phyloP scores from a whole-genome alignment of 306 rosid species.

The Prunus armeniaca region DNA sequence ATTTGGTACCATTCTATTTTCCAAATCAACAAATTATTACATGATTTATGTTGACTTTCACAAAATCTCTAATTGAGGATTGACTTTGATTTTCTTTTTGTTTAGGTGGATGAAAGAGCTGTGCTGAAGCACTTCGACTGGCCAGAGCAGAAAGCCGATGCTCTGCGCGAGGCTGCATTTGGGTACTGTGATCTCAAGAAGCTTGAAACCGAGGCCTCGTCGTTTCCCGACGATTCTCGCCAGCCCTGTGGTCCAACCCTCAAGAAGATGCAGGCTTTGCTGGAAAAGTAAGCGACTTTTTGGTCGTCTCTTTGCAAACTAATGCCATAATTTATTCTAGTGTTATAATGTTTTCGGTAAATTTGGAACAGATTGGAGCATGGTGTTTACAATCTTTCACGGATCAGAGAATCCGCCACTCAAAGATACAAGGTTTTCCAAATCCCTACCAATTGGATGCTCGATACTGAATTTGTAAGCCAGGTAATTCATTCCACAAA shows the following conservation, averaged over 20 bases:
- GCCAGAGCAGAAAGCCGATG: conserved; percentile 98
- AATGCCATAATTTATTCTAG: neutral
- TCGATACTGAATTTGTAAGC: conserved; percentile 65
- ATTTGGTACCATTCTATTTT: conserved; percentile 51
- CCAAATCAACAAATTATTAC: neutral
- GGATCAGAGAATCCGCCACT: conserved; percentile 86
- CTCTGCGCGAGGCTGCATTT: conserved; percentile 94
- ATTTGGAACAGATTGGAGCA: conserved; percentile 76
- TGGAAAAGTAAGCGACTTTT: conserved; percentile 60
- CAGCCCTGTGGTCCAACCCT: conserved; percentile 83
- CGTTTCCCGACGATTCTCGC: conserved; percentile 72
- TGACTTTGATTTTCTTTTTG: neutral
- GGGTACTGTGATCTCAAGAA: conserved; percentile 90
- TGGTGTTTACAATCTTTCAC: conserved; percentile 75
- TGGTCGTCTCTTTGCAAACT: neutral
- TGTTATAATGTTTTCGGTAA: neutral
- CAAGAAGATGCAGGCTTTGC: conserved; percentile 89
- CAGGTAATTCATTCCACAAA: conserved; percentile 57
- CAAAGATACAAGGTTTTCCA: conserved; percentile 69
- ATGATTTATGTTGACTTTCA: too few relatives aligned
- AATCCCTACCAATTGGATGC: conserved; percentile 97
- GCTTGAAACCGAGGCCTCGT: conserved; percentile 76
- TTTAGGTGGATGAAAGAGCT: conserved; percentile 96
- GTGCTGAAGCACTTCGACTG: conserved; percentile 94
- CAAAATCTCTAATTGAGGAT: neutral